phyloP scores from a whole-genome alignment of 2,329 filamentous ascomycete genomes.

The Scedosporium apiospermum region DNA sequence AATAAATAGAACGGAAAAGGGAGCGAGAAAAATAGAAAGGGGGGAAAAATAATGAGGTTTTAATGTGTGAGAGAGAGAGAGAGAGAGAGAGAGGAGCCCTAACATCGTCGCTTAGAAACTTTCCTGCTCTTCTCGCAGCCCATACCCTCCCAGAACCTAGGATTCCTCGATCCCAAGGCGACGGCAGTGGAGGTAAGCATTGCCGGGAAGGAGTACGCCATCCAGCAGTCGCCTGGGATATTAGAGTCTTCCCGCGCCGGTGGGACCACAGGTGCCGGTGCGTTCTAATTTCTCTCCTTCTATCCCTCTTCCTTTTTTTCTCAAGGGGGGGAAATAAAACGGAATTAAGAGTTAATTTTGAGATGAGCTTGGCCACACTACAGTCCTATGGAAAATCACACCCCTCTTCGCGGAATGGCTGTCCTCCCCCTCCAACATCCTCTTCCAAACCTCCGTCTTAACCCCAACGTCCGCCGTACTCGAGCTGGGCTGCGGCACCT shows the following conservation, averaged over 20 bases:
- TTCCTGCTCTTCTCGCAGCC: conserved; percentile 76
- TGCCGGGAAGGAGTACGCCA: conserved; percentile 58
- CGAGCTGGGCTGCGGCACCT: conserved; percentile 84
- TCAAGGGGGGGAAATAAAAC: background rate
- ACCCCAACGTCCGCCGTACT: conserved; percentile 53
- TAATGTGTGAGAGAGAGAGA: too few species aligned
- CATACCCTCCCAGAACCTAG: conserved; percentile 67
- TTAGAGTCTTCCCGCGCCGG: conserved; percentile 65
- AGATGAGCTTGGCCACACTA: background rate
- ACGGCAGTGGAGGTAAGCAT: conserved; percentile 57
- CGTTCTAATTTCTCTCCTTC: conserved; percentile 11
- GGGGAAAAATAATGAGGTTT: too few species aligned
- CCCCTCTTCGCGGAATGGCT: conserved; percentile 78
- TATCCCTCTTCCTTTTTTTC: conserved; percentile 4
- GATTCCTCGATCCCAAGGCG: conserved; percentile 71
- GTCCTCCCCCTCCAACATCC: conserved; percentile 47
- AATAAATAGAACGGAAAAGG: background rate
- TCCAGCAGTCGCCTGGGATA: conserved; percentile 76
- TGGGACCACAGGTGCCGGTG: conserved; percentile 45
- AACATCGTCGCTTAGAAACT: conserved; percentile 52
- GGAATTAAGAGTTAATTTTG: too few species aligned
- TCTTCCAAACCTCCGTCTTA: conserved; percentile 39
- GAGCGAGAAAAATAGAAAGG: too few species aligned
- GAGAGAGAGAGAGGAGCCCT: too few species aligned
- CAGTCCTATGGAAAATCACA: conserved; percentile 86